These are phyloP conservation scores for Ilex paraguariensis DNA, from an alignment of 305 asterid species.

Conservation along the genomic window DNA sequence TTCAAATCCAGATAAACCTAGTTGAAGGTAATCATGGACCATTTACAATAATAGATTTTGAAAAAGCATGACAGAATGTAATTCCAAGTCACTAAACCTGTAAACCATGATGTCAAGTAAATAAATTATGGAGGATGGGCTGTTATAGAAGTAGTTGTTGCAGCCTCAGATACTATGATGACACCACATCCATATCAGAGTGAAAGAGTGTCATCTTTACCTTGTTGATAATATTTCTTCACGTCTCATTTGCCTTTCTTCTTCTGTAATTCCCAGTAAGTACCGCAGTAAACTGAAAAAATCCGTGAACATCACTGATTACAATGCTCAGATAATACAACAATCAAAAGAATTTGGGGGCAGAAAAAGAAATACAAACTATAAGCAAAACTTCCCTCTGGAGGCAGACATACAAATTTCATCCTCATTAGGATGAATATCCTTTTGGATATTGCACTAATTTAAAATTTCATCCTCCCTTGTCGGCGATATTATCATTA, in stretches of 20 bases:
- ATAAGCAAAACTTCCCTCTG: not conserved
- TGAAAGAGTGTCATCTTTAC: slow-evolving; percentile 29
- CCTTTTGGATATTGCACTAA: not conserved
- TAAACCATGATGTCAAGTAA: no score
- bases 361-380: not conserved
- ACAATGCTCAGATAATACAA: slow-evolving; percentile 2
- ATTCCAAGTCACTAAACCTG: no score
- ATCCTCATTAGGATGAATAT: not conserved
- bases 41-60: no score
- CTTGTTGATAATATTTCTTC: slow-evolving; percentile 90
- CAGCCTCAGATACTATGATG: no score
- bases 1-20: no score
- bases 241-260: slow-evolving; percentile 79
- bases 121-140: not conserved
- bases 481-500: not conserved
- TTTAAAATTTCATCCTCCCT: not conserved
- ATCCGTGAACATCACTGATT: slow-evolving; percentile 14
- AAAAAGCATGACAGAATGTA: no score
- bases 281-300: slow-evolving; percentile 71
- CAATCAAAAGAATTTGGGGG: not conserved
- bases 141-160: no score
- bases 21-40: no score
- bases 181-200: no score
- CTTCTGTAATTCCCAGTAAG: slow-evolving; percentile 80
- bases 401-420: no score